Percentiles rank a stretch among this genome's conserved stretches.
These are phyloP conservation scores for Aspergillus pseudoglaucus DNA, from an alignment of 2,329 filamentous ascomycete genomes.

Conservation along the genomic window DNA sequence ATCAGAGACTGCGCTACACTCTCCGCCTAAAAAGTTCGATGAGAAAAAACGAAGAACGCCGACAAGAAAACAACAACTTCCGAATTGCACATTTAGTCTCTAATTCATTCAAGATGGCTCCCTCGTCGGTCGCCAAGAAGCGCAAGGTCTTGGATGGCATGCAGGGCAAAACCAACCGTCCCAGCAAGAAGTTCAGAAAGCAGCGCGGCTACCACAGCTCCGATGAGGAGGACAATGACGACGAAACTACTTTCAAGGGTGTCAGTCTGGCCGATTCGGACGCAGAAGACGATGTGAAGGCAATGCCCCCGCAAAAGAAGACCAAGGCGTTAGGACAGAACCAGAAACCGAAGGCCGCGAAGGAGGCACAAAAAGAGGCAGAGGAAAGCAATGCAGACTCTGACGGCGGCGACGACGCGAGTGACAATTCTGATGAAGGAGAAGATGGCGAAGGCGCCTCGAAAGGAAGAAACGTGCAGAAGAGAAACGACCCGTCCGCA, in stretches of 20 bases:
- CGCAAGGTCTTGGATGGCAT: slow-evolving; percentile 56
- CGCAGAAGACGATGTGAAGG: slow-evolving; percentile 25
- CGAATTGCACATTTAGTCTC: slow-evolving; percentile 1
- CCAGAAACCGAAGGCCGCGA: slow-evolving; percentile 13
- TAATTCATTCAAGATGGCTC: slow-evolving; percentile 29
- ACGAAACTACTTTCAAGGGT: slow-evolving; percentile 40
- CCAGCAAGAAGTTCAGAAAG: slow-evolving; percentile 56
- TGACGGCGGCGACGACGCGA: slow-evolving; percentile 16
- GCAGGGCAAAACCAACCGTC: slow-evolving; percentile 37
- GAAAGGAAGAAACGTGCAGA: slow-evolving; percentile 41
- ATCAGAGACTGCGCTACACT: slow-evolving; percentile 23
- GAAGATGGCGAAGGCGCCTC: slow-evolving; percentile 36
- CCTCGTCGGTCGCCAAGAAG: slow-evolving; percentile 40
- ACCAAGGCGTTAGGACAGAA: slow-evolving; percentile 1
- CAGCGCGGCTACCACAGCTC: slow-evolving; percentile 59
- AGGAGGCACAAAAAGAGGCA: slow-evolving; percentile 6
- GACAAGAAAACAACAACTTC: slow-evolving; percentile 11
- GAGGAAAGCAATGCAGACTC: slow-evolving; percentile 10
- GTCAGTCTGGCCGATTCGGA: slow-evolving; percentile 46
- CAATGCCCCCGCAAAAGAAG: slow-evolving; percentile 16
- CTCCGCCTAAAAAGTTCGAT: slow-evolving; percentile 20
- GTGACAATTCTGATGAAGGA: slow-evolving; percentile 21
- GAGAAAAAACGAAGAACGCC: slow-evolving; percentile 20
- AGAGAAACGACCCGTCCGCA: slow-evolving; percentile 84
- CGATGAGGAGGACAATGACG: slow-evolving; percentile 44